A percentile compares a stretch with the other conserved stretches of the same genome.
Conservation (phyloP, 2,329 filamentous ascomycete genomes). For the Pseudopithomyces maydicus region DNA sequence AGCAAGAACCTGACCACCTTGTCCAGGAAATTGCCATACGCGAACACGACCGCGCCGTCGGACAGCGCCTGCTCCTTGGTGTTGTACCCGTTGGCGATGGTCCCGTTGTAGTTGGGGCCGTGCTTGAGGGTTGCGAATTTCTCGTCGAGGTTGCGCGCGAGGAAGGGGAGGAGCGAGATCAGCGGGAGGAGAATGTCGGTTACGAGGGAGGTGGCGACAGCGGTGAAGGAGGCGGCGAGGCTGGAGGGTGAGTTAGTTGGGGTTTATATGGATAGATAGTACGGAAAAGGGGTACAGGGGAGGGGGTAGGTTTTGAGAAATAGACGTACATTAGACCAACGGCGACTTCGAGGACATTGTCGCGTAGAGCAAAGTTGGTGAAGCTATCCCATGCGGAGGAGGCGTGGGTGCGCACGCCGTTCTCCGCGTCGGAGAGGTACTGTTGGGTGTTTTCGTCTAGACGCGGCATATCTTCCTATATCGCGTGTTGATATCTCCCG, state of each 20-base stretch:
- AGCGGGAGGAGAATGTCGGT: conserved; percentile 72
- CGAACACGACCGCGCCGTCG: conserved; percentile 74
- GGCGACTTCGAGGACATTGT: conserved; percentile 77
- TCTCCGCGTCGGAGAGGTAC: conserved; percentile 55
- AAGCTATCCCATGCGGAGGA: conserved; percentile 66
- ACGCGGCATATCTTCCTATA: conserved; percentile 38
- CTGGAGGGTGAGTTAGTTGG: conserved; percentile 43
- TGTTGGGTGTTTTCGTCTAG: conserved; percentile 42
- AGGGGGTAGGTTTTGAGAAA: neutral
- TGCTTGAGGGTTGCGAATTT: conserved; percentile 70
- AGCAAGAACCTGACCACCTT: conserved; percentile 69
- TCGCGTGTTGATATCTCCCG: no score
- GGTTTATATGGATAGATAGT: no score
- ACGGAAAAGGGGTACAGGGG: no score
- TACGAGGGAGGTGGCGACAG: conserved; percentile 73
- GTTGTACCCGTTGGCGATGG: conserved; percentile 64
- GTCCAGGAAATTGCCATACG: conserved; percentile 72
- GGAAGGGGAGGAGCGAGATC: conserved; percentile 69
- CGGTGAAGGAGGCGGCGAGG: conserved; percentile 72
- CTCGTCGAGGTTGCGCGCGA: conserved; percentile 73
- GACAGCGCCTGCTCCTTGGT: conserved; percentile 70
- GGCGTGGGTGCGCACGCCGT: conserved; percentile 49
- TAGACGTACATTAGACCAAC: conserved; percentile 69
- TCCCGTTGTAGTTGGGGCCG: conserved; percentile 55
- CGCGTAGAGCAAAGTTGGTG: conserved; percentile 73